A percentile compares a stretch with the other conserved stretches of the same genome.
These are phyloP conservation scores for Xylariaceae sp. DNA, from an alignment of 2,329 filamentous ascomycete genomes.

Conservation along the genomic window DNA sequence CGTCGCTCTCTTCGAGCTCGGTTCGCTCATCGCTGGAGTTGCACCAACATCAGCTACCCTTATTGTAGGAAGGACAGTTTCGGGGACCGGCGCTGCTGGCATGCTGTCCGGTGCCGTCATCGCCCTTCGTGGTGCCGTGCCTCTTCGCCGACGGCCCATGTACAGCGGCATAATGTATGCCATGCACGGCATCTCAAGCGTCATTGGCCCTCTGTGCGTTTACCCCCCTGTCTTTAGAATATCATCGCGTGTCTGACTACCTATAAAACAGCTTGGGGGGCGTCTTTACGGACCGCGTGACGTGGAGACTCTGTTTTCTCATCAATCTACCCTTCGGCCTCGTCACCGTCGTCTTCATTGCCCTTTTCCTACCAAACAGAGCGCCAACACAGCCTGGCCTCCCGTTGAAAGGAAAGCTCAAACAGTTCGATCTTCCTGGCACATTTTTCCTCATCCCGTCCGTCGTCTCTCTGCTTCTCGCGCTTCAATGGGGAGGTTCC, in stretches of 20 bases:
- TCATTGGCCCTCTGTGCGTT: constrained; percentile 2
- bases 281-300: background rate
- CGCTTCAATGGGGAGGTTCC: background rate
- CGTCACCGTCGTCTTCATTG: background rate
- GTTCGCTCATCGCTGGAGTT: constrained; percentile 13
- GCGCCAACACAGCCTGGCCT: background rate
- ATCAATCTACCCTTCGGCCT: constrained; percentile 5
- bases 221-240: background rate
- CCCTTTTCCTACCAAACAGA: background rate
- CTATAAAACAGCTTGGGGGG: background rate
- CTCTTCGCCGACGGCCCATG: constrained; percentile 10
- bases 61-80: constrained; percentile 19
- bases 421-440: constrained; percentile 2
- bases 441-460: background rate
- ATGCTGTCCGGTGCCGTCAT: constrained; percentile 32
- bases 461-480: background rate
- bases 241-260: background rate
- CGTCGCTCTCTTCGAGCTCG: constrained; percentile 16
- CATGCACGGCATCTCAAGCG: constrained; percentile 26
- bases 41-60: constrained; percentile 14
- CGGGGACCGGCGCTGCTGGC: constrained; percentile 32
- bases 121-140: constrained; percentile 28
- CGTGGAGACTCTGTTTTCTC: background rate
- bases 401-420: background rate
- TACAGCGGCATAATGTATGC: constrained; percentile 31